phyloP scores from a whole-genome alignment of 176 grass and related monocot genomes.

The Thinopyrum elongatum region DNA sequence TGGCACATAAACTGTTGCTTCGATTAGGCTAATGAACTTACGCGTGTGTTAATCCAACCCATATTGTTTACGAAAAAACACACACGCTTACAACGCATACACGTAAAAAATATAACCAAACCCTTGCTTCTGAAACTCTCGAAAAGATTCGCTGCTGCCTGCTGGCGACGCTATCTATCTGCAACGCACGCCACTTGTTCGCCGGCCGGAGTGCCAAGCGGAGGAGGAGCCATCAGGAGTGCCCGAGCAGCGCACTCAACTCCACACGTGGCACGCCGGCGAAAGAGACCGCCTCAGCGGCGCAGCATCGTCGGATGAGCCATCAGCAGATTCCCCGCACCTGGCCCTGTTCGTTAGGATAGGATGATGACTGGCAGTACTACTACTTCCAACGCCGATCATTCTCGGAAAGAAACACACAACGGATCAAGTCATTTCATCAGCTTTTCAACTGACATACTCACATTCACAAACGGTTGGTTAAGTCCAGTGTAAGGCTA shows the following conservation, averaged over 20 bases:
- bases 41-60: not conserved
- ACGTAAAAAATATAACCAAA: not conserved
- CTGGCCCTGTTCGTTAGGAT: not conserved
- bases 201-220: not conserved
- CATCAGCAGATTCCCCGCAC: not conserved
- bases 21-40: not conserved
- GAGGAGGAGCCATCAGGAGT: constrained; percentile 25
- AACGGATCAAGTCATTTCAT: no score
- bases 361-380: not conserved
- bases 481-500: no score
- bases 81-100: not conserved
- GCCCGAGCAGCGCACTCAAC: constrained; percentile 39
- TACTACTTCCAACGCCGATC: not conserved
- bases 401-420: no score
- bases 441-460: no score
- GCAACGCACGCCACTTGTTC: constrained; percentile 19
- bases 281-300: not conserved
- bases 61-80: not conserved
- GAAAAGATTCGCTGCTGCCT: not conserved
- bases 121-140: constrained; percentile 46
- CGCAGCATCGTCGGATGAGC: not conserved
- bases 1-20: not conserved
- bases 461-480: no score
- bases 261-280: constrained; percentile 15
- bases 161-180: not conserved